Percentiles rank a stretch among this genome's conserved stretches.
These are phyloP conservation scores for Chimonanthus praecox DNA, from an alignment of 164 flowering plant genomes.

Conservation along the genomic window DNA sequence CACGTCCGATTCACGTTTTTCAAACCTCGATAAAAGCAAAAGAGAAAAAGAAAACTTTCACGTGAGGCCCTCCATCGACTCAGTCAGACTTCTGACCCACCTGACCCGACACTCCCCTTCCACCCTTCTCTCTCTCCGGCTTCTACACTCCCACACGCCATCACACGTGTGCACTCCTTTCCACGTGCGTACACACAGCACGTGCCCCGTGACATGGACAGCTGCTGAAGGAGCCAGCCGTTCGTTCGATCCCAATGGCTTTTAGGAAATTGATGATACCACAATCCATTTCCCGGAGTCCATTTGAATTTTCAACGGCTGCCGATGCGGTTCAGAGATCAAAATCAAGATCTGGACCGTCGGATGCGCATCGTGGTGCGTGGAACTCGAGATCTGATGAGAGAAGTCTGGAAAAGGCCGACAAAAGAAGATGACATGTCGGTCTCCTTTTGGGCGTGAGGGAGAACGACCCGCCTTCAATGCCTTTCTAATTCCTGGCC, in stretches of 20 bases:
- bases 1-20: background rate
- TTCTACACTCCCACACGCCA: constrained; percentile 14
- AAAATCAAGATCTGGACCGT: background rate
- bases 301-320: background rate
- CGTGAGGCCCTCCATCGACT: constrained; percentile 6
- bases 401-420: constrained; percentile 7
- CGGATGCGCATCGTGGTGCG: background rate
- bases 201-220: constrained; percentile 8
- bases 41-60: background rate
- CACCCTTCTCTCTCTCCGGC: background rate
- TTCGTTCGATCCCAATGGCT: background rate
- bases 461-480: background rate
- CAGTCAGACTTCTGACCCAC: background rate
- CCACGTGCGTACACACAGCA: background rate
- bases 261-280: background rate
- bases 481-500: constrained; percentile 10
- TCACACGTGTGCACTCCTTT: constrained; percentile 9
- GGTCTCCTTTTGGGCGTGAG: background rate
- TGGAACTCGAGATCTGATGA: background rate
- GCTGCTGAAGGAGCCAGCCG: background rate
- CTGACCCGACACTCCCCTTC: constrained; percentile 6
- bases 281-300: background rate
- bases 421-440: constrained; percentile 8
- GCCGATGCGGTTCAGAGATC: background rate
- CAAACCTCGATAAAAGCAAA: background rate